Evolutionary conservation across 2,329 filamentous ascomycete species (phyloP), one percentile per base, ranked within the genome.

Genomic region (Diaporthe sp.): DNA sequence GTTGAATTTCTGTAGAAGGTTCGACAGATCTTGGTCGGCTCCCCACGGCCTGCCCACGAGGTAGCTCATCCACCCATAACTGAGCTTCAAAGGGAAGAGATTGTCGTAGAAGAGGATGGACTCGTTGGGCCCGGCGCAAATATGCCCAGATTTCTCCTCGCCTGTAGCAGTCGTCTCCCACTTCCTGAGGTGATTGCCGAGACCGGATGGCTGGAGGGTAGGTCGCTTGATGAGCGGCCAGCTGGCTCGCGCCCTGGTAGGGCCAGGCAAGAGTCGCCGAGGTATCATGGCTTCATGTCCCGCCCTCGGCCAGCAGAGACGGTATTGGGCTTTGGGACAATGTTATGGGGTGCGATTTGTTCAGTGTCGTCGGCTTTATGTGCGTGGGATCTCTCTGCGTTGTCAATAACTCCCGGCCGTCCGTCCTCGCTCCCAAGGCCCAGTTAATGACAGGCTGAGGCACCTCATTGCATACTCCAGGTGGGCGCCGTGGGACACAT

Each of bases 21-120:
- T 84, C 3, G 86, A 81, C 22, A 91, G 78, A 74, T 91, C 87
- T 32, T 80, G 80, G 69, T 88, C 86, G n/a, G 86, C 83, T 72
- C 84, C 83, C 84, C 87, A 88, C 65, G 85, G 85, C 47, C 85
- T 81, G 72, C 84, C 84, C 7, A 89, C 77, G 53, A 83, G 82
- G 37, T 75, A 74, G 47, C 72, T 75, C 37, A 74, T 32, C 51
- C 59, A 66, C 15, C 74, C 74, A 17, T 71, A 74, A 56, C 84
- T 87, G 44, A 98, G 88, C 78, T 91, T 94, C 37, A 97, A 87
- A 0, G 96, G 96, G 75, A 97, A 97, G 66, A 98, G 89, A 83
- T 97, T 97, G 81, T 97, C 95, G 80, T 98, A 92, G 85, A 97
- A 99, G 9, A 98, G 83, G 59, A 98, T 92, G 0, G 93, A 92